A percentile compares a stretch with the other conserved stretches of the same genome.
These are phyloP conservation scores for Zygotorulaspora florentina DNA, from an alignment of 805 yeast genomes.

Conservation along the genomic window DNA sequence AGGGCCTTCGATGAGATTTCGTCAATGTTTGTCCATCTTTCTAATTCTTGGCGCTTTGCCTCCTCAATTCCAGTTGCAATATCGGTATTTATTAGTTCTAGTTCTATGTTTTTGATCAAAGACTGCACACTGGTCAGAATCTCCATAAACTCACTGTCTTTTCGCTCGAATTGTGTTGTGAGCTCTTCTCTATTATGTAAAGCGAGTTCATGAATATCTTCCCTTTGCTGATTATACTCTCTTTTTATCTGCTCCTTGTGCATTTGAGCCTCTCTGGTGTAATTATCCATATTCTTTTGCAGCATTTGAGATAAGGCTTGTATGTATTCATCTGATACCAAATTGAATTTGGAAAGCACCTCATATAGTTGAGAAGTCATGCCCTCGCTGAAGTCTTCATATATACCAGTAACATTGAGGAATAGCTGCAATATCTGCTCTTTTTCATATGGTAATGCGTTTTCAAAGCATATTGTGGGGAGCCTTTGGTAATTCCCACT, in stretches of 20 bases:
- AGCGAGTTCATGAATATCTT: slow-evolving; percentile 6
- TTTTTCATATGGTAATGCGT: slow-evolving; percentile 49
- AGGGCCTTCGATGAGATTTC: slow-evolving; percentile 2
- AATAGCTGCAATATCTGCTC: slow-evolving; percentile 46
- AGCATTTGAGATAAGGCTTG: slow-evolving; percentile 6
- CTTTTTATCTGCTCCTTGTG: slow-evolving; percentile 9
- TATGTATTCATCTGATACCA: slow-evolving; percentile 6
- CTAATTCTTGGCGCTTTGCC: slow-evolving; percentile 5
- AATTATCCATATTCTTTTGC: slow-evolving; percentile 7
- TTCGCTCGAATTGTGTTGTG: slow-evolving; percentile 2
- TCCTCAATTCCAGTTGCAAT: slow-evolving; percentile 19
- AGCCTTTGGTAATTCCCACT: slow-evolving; percentile 60
- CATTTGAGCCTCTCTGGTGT: slow-evolving; percentile 4
- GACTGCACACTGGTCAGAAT: slow-evolving; percentile 11
- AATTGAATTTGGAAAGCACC: slow-evolving; percentile 8
- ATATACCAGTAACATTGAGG: slow-evolving; percentile 42
- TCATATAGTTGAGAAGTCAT: slow-evolving; percentile 12
- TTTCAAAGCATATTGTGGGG: slow-evolving; percentile 49
- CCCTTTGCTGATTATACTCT: slow-evolving; percentile 6
- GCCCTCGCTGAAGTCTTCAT: slow-evolving; percentile 20
- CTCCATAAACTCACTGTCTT: slow-evolving; percentile 7
- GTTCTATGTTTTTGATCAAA: slow-evolving; percentile 14
- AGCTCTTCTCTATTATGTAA: slow-evolving; percentile 3
- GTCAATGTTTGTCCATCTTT: slow-evolving; percentile 4
- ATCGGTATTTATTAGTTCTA: slow-evolving; percentile 23